Evolutionary conservation across 306 rosid species (phyloP).

Genomic region (Cicer cuneatum): DNA sequence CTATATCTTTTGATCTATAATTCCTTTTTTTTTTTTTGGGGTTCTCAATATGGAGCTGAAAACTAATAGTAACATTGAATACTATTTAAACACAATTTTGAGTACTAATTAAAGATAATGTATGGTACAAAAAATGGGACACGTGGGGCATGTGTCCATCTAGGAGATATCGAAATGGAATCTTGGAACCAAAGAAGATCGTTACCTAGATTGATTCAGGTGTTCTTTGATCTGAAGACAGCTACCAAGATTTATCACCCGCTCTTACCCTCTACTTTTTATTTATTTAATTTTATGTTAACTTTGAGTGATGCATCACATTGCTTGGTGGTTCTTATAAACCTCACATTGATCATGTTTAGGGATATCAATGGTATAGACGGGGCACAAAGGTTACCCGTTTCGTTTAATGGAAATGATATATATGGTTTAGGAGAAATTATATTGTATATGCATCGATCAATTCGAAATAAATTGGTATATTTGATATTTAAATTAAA

Average conservation of each 20-base stretch:
- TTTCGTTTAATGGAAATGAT: not conserved
- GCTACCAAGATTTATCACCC: slow-evolving; percentile 41
- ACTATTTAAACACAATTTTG: not conserved
- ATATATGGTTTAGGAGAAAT: no score
- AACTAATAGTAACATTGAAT: slow-evolving; percentile 18
- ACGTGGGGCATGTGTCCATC: slow-evolving; percentile 46
- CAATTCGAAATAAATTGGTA: no score
- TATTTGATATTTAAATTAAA: no score
- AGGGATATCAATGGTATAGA: no score
- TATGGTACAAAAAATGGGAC: slow-evolving; percentile 32
- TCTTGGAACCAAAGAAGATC: slow-evolving; percentile 44
- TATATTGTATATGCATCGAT: no score
- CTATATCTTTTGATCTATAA: slow-evolving; percentile 9
- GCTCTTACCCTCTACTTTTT: not conserved
- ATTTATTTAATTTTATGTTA: not conserved
- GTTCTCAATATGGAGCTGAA: not conserved
- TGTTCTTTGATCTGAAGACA: slow-evolving; percentile 59
- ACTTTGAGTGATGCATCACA: slow-evolving; percentile 35
- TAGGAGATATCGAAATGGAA: slow-evolving; percentile 48
- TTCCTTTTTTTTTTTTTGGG: not conserved
- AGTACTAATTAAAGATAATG: slow-evolving; percentile 27
- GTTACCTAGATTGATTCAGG: slow-evolving; percentile 54
- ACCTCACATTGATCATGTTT: not conserved
- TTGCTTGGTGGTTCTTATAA: not conserved
- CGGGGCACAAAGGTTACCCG: no score